Evolutionary conservation across 345 rosid genomes (phyloP).

Genomic region (Populus nigra): DNA sequence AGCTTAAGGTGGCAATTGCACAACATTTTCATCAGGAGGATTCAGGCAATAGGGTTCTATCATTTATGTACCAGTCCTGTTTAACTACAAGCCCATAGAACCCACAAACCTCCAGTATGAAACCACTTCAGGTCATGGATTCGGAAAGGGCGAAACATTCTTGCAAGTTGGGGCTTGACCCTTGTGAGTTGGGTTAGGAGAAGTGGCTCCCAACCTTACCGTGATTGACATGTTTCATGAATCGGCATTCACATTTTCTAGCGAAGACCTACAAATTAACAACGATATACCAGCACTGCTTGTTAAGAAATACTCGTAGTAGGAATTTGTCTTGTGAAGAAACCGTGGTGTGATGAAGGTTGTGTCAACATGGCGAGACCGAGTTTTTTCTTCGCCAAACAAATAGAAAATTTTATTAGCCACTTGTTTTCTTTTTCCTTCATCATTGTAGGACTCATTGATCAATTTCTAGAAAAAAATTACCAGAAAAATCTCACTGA

Average conservation of each 20-base stretch:
- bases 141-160: neutral
- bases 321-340: neutral
- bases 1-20: neutral
- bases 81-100: neutral
- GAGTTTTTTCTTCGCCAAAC: neutral
- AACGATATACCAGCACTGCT: neutral
- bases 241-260: conserved; percentile 7
- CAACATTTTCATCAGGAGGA: no score
- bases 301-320: neutral
- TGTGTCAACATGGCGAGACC: neutral
- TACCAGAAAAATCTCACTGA: neutral
- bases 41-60: neutral
- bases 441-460: neutral
- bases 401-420: neutral
- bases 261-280: conserved; percentile 7
- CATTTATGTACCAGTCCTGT: neutral
- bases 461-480: neutral
- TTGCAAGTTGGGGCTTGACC: conserved; percentile 11
- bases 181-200: conserved; percentile 12
- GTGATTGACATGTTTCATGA: conserved; percentile 6
- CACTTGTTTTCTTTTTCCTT: neutral
- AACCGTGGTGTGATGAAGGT: neutral
- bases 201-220: conserved; percentile 22
- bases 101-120: neutral
- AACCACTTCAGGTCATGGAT: neutral